Evolutionary conservation across 2,329 filamentous ascomycete genomes (phyloP).

Genomic region (Huntiella savannae): DNA sequence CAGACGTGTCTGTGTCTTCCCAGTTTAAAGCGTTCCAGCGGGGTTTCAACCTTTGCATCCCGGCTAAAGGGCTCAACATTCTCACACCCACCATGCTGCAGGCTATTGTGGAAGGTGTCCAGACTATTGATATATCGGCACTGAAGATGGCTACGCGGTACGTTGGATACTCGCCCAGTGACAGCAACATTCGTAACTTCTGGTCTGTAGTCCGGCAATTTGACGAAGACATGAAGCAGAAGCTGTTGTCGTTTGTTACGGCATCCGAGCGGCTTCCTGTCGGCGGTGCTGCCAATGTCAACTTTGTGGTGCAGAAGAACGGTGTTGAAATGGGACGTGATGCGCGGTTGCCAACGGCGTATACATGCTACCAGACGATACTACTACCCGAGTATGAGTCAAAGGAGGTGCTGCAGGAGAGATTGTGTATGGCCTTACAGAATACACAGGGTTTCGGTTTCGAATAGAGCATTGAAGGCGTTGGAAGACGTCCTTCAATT

Average conservation of each 20-base stretch:
- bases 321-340: constrained; percentile 37
- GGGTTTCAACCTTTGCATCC: constrained; percentile 62
- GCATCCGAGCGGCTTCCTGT: constrained; percentile 81
- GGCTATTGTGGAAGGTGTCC: constrained; percentile 62
- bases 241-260: constrained; percentile 83
- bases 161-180: constrained; percentile 55
- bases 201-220: constrained; percentile 62
- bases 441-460: constrained; percentile 82
- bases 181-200: constrained; percentile 57
- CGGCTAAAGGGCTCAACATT: constrained; percentile 50
- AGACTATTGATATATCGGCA: constrained; percentile 58
- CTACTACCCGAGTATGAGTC: constrained; percentile 66
- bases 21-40: constrained; percentile 66
- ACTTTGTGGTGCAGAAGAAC: constrained; percentile 68
- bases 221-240: constrained; percentile 49
- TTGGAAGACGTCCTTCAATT: no score
- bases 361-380: constrained; percentile 84
- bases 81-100: constrained; percentile 54
- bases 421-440: constrained; percentile 68
- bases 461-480: constrained; percentile 26
- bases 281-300: constrained; percentile 61
- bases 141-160: constrained; percentile 57
- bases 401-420: constrained; percentile 49
- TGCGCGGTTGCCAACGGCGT: constrained; percentile 58
- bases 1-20: constrained; percentile 53